A percentile compares a stretch with the other conserved stretches of the same genome.
phyloP scores from a whole-genome alignment of 768 basidiomycete genomes.

The Pleurotus ostreatus region DNA sequence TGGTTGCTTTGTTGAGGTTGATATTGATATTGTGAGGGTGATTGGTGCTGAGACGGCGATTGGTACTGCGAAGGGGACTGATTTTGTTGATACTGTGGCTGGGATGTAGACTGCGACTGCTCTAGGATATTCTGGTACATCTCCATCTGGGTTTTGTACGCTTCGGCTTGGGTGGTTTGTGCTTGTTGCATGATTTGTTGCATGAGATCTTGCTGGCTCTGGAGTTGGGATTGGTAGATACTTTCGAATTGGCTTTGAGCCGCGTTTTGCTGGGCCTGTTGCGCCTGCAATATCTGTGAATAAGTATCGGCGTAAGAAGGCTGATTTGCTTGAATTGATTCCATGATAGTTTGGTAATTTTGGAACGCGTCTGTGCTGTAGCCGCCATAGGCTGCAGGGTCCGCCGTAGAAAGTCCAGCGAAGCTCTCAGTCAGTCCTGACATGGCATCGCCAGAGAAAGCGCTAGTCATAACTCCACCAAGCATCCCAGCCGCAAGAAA shows the following conservation, averaged over 20 bases:
- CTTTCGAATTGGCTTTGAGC: not conserved
- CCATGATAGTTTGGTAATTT: not conserved
- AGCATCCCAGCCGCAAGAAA: not conserved
- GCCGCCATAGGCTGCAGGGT: not conserved
- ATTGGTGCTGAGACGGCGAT: constrained; percentile 10
- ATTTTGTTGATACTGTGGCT: constrained; percentile 10
- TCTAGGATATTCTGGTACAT: not conserved
- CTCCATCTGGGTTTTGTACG: not conserved
- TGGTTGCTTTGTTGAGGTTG: constrained; percentile 15
- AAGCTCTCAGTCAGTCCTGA: not conserved
- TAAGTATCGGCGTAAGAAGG: not conserved
- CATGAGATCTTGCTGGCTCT: not conserved
- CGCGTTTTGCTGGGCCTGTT: constrained; percentile 2
- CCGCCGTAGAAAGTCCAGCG: not conserved
- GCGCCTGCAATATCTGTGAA: not conserved
- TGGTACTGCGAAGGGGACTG: constrained; percentile 12
- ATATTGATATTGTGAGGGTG: constrained; percentile 11
- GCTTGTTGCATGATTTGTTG: not conserved
- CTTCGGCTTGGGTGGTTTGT: not conserved
- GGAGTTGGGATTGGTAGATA: not conserved
- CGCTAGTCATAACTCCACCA: not conserved
- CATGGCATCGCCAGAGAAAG: not conserved
- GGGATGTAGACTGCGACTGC: constrained; percentile 8
- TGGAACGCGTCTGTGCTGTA: not conserved
- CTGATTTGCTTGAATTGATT: not conserved